Conservation (phyloP, 169 alveolate genomes). For the Plasmodium inui region DNA sequence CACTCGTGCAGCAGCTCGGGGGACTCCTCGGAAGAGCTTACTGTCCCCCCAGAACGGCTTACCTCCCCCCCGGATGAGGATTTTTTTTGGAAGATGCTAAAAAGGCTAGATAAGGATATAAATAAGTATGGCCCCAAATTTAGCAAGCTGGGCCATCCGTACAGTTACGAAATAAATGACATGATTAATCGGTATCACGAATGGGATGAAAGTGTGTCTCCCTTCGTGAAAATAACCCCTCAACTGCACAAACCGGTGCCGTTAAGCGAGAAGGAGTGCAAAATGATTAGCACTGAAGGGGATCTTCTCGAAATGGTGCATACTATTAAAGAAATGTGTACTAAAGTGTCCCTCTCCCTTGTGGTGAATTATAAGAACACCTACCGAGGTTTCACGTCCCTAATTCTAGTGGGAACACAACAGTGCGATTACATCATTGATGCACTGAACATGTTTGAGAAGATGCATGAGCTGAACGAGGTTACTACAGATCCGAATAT, state of each 20-base stretch:
- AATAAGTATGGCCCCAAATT: constrained; percentile 11
- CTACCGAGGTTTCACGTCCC: constrained; percentile 93
- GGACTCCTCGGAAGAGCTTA: neutral
- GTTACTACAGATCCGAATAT: constrained; percentile 94
- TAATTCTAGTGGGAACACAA: constrained; percentile 93
- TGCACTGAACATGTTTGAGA: constrained; percentile 88
- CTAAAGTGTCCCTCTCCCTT: constrained; percentile 75
- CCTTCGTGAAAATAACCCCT: constrained; percentile 4
- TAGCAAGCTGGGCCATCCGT: constrained; percentile 26
- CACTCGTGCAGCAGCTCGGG: constrained; percentile 8
- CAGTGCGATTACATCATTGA: constrained; percentile 93
- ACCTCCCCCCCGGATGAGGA: neutral
- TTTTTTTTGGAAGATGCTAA: constrained; percentile 47
- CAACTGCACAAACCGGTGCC: constrained; percentile 9
- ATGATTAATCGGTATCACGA: constrained; percentile 7
- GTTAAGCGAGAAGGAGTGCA: constrained; percentile 33
- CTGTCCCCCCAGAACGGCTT: neutral
- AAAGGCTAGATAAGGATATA: constrained; percentile 49
- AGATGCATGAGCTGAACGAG: constrained; percentile 87
- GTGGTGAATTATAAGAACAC: constrained; percentile 78
- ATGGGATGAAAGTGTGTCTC: neutral
- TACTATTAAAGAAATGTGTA: constrained; percentile 9
- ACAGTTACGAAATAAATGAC: constrained; percentile 52
- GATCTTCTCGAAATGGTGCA: constrained; percentile 73
- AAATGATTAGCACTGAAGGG: constrained; percentile 30